A percentile compares a stretch with the other conserved stretches of the same genome.
Evolutionary conservation across 2,329 filamentous ascomycete genomes (phyloP).

Genomic region (Clonostachys solani): DNA sequence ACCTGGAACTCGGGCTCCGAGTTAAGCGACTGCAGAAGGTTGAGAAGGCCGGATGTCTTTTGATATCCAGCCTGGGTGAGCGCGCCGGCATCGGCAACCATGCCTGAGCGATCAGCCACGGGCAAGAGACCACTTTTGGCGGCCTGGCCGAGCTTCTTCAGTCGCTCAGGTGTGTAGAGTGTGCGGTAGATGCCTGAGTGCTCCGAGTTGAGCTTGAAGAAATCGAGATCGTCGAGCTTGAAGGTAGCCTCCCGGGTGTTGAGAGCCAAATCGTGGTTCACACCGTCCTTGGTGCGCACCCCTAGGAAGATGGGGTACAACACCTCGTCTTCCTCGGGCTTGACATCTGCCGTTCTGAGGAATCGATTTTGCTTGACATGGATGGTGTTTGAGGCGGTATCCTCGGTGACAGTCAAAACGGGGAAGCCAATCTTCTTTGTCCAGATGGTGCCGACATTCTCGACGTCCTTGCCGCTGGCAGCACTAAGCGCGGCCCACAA

Average conservation of each 20-base stretch:
- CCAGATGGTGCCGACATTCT: conserved; percentile 87
- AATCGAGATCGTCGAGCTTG: conserved; percentile 66
- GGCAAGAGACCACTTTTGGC: conserved; percentile 71
- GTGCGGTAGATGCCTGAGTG: conserved; percentile 88
- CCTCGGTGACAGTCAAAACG: conserved; percentile 79
- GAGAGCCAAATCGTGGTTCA: conserved; percentile 62
- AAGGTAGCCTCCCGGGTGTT: conserved; percentile 75
- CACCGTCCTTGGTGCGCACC: conserved; percentile 70
- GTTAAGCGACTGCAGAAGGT: conserved; percentile 80
- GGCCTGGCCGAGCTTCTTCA: conserved; percentile 77
- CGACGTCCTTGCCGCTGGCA: conserved; percentile 83
- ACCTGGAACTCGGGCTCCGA: conserved; percentile 82
- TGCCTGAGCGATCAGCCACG: conserved; percentile 86
- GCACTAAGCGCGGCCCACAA: conserved; percentile 86
- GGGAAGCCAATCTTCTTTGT: conserved; percentile 95
- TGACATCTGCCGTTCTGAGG: conserved; percentile 85
- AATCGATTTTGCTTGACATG: conserved; percentile 84
- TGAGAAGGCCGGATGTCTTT: conserved; percentile 75
- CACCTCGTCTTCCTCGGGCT: conserved; percentile 85
- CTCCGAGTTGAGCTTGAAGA: conserved; percentile 92
- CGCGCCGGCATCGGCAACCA: conserved; percentile 85
- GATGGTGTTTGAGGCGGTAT: conserved; percentile 77
- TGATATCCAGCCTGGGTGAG: conserved; percentile 84
- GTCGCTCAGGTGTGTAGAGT: conserved; percentile 79
- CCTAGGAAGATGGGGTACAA: conserved; percentile 94